phyloP scores from a whole-genome alignment of 495 filamentous ascomycete genomes.

The Penicillium silybi region DNA sequence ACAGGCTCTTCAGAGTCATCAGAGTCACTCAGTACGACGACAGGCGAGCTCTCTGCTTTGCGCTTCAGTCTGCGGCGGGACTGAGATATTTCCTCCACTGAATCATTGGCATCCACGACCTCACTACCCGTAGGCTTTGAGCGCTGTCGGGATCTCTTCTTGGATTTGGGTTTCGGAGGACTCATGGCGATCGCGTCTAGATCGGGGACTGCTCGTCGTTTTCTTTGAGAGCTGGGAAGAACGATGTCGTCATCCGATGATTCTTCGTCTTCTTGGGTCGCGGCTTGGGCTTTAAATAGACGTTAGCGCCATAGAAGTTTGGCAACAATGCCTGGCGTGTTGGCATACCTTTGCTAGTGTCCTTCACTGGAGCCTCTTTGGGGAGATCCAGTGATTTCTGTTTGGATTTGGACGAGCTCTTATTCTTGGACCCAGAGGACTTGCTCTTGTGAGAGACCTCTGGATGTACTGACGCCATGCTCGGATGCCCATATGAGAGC shows the following conservation, averaged over 20 bases:
- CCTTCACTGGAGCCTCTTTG: neutral
- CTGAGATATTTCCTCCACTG: conserved; percentile 19
- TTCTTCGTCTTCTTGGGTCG: neutral
- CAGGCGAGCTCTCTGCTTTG: conserved; percentile 11
- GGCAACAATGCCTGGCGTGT: neutral
- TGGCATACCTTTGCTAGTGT: neutral
- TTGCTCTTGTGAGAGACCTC: conserved; percentile 1
- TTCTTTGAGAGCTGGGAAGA: conserved; percentile 13
- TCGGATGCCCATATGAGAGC: conserved; percentile 38
- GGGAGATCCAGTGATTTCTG: neutral
- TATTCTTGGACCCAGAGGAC: neutral
- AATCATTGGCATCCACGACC: neutral
- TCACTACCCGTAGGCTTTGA: neutral
- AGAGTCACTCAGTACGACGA: conserved; percentile 19
- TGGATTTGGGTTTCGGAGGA: neutral
- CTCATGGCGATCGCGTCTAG: neutral
- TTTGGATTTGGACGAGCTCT: conserved; percentile 3
- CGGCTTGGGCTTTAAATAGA: conserved; percentile 2
- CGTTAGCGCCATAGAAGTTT: neutral
- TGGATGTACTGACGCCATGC: conserved; percentile 23
- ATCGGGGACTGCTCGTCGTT: neutral
- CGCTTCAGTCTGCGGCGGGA: conserved; percentile 34
- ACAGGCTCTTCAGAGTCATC: conserved; percentile 29
- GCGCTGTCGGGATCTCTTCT: neutral
- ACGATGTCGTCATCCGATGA: conserved; percentile 22